A percentile compares a stretch with the other conserved stretches of the same genome.
phyloP scores from a whole-genome alignment of 352 stramenopile genomes.

The Salisapilia sapeloensis region DNA sequence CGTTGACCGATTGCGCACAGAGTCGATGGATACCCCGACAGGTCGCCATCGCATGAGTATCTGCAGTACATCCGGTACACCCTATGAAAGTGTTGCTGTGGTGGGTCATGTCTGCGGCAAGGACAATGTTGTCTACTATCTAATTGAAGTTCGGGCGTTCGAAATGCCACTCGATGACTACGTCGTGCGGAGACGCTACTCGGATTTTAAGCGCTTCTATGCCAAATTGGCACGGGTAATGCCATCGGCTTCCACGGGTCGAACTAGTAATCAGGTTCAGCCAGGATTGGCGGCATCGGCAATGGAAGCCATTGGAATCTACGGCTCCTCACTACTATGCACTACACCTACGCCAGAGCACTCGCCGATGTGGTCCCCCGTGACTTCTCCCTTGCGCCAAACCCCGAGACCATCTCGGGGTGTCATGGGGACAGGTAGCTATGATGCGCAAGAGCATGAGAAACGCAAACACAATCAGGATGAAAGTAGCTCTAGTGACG shows the following conservation, averaged over 20 bases:
- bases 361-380: conserved; percentile 33
- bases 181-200: conserved; percentile 57
- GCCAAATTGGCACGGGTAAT: conserved; percentile 27
- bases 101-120: conserved; percentile 38
- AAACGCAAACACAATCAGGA: conserved; percentile 8
- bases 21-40: conserved; percentile 10
- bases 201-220: conserved; percentile 57
- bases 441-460: no score
- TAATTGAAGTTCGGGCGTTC: conserved; percentile 52
- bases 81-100: conserved; percentile 60
- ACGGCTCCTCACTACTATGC: no score
- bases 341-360: conserved; percentile 15
- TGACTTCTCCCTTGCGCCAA: conserved; percentile 9
- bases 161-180: conserved; percentile 62
- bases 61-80: conserved; percentile 41
- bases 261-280: no score
- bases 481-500: conserved; percentile 3
- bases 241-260: no score
- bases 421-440: conserved; percentile 8
- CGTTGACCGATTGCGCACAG: conserved; percentile 12
- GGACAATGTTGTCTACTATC: conserved; percentile 58
- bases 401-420: conserved; percentile 9
- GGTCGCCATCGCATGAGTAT: conserved; percentile 35
- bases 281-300: no score
- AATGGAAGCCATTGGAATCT: no score